phyloP scores from a whole-genome alignment of 192 early-diverging fungal species.

The Mortierella hygrophila region DNA sequence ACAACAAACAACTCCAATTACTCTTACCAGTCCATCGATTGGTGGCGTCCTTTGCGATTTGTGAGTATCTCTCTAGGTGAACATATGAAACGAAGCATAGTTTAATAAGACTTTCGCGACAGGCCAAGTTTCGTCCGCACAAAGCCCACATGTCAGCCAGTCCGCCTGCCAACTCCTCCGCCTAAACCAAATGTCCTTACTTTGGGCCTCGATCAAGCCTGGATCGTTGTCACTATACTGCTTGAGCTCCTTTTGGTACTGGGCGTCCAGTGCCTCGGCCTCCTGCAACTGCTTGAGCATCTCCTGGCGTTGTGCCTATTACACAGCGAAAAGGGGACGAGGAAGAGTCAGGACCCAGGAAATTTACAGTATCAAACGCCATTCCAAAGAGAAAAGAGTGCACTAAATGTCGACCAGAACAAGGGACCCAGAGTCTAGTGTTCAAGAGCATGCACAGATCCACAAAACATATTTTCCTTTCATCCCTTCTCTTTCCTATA shows the following conservation, averaged over 20 bases:
- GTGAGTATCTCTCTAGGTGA: conserved; percentile 67
- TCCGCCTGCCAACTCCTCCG: background rate
- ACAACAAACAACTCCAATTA: background rate
- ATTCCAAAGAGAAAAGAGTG: background rate
- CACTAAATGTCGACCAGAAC: background rate
- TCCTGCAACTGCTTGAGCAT: conserved; percentile 67
- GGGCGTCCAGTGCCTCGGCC: conserved; percentile 56
- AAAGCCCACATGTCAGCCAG: background rate
- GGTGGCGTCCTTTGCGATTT: conserved; percentile 75
- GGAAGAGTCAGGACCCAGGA: background rate
- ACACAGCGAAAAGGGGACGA: background rate
- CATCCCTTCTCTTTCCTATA: background rate
- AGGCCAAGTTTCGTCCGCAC: background rate
- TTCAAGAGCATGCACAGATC: background rate
- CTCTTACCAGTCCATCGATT: conserved; percentile 88
- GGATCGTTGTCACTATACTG: conserved; percentile 86
- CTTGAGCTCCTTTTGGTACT: conserved; percentile 68
- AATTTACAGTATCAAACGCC: background rate
- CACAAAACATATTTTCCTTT: background rate
- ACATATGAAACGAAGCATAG: background rate
- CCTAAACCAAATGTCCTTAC: conserved; percentile 32
- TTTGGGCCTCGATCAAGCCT: conserved; percentile 72
- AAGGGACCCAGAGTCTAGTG: background rate
- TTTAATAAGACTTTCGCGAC: background rate
- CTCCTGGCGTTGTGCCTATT: conserved; percentile 68